A percentile compares a stretch with the other conserved stretches of the same genome.
Evolutionary conservation across 2,329 filamentous ascomycete genomes (phyloP).

Genomic region (Xylariaceae sp.): DNA sequence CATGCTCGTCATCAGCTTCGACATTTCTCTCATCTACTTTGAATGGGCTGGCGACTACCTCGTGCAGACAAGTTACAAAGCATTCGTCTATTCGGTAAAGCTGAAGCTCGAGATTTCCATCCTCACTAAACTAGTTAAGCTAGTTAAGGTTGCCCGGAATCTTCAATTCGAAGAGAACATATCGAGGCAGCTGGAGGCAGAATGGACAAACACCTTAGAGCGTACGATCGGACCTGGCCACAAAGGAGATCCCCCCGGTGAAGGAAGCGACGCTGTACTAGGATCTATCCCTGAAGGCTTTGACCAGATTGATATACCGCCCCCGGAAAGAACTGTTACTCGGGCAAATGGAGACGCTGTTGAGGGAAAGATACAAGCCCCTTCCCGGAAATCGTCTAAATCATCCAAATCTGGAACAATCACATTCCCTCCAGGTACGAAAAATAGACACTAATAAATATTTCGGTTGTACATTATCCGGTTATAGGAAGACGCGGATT

Average conservation of each 20-base stretch:
- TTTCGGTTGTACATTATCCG: too few species aligned
- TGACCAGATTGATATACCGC: too few species aligned
- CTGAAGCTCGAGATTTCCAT: slow-evolving; percentile 19
- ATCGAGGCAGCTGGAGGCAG: neutral
- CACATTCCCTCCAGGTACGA: too few species aligned
- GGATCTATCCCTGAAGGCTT: neutral
- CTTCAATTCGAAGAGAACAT: neutral
- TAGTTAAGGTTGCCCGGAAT: slow-evolving; percentile 6
- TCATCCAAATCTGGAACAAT: too few species aligned
- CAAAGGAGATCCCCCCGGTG: neutral
- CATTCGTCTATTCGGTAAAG: slow-evolving; percentile 19
- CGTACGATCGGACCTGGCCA: neutral
- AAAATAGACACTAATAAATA: too few species aligned
- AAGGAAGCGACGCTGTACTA: neutral
- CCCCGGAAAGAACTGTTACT: too few species aligned
- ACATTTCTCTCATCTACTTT: slow-evolving; percentile 25
- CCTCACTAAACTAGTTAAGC: slow-evolving; percentile 16
- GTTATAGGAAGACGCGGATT: too few species aligned
- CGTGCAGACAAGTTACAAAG: slow-evolving; percentile 22
- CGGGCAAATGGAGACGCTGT: too few species aligned
- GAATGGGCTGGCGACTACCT: slow-evolving; percentile 21
- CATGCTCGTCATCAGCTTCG: slow-evolving; percentile 36
- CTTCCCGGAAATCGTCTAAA: too few species aligned
- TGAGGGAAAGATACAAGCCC: too few species aligned
- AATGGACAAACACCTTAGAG: neutral